Evolutionary conservation across 2,329 filamentous ascomycete genomes (phyloP).

Genomic region (Endocalyx cinctus): DNA sequence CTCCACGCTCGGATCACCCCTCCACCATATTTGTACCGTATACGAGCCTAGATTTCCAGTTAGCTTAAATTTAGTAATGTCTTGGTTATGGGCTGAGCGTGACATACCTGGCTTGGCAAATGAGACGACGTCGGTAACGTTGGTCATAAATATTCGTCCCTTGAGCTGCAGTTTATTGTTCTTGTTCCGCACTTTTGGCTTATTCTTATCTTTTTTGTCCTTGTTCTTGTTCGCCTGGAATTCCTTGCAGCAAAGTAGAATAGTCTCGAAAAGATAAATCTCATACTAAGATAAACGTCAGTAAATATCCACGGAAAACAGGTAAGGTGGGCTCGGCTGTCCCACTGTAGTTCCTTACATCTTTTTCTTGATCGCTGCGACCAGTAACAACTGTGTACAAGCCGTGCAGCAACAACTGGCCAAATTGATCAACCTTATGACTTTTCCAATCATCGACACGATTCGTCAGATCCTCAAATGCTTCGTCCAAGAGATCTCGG

Average conservation of each 20-base stretch:
- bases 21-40: constrained; percentile 98
- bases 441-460: constrained; percentile 98
- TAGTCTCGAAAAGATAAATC: constrained; percentile 94
- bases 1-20: constrained; percentile 89
- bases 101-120: constrained; percentile 77
- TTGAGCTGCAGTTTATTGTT: constrained; percentile 88
- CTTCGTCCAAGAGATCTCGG: constrained; percentile 77
- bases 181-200: constrained; percentile 56
- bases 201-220: constrained; percentile 64
- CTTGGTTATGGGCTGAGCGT: constrained; percentile 2
- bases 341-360: constrained; percentile 52
- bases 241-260: constrained; percentile 95
- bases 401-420: constrained; percentile 80
- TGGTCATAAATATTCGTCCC: constrained; percentile 97
- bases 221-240: constrained; percentile 78
- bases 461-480: constrained; percentile 72
- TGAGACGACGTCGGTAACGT: constrained; percentile 91
- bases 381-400: constrained; percentile 88
- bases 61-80: no score
- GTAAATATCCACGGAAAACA: constrained; percentile 10
- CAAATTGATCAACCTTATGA: constrained; percentile 85
- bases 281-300: constrained; percentile 64
- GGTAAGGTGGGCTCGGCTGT: no score
- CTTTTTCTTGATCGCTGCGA: constrained; percentile 85
- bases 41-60: constrained; percentile 65